Conservation (phyloP, 176 grass and related monocot species). For the Bolboschoenus planiculmis region DNA sequence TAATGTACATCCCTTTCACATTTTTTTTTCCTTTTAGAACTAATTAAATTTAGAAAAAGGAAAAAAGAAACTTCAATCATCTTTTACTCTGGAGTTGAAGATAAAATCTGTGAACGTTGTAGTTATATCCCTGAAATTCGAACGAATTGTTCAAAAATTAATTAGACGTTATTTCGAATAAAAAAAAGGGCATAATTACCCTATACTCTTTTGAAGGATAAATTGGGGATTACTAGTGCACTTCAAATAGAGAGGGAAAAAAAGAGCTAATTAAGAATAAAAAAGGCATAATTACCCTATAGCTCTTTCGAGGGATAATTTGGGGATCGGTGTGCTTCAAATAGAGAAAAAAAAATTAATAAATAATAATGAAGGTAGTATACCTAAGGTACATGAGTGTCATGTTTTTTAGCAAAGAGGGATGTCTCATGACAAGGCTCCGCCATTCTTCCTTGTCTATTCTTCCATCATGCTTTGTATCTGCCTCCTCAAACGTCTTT, state of each 20-base stretch:
- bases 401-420: conserved; percentile 28
- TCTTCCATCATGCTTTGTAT: conserved; percentile 29
- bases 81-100: conserved; percentile 25
- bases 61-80: conserved; percentile 10
- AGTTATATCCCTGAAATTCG: conserved; percentile 27
- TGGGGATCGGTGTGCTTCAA: background rate
- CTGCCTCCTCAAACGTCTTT: conserved; percentile 28
- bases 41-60: background rate
- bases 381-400: conserved; percentile 28
- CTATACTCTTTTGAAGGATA: background rate
- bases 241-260: background rate
- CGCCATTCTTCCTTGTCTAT: conserved; percentile 31
- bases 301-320: background rate
- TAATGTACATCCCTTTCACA: background rate
- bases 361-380: background rate
- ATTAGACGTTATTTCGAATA: background rate
- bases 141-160: background rate
- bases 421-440: conserved; percentile 18
- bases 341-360: background rate
- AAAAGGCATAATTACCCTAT: background rate
- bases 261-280: background rate
- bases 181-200: background rate
- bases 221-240: background rate
- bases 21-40: conserved; percentile 3
- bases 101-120: conserved; percentile 21